phyloP scores from a whole-genome alignment of 2,329 filamentous ascomycete genomes.

The Fusarium fujikuroi region DNA sequence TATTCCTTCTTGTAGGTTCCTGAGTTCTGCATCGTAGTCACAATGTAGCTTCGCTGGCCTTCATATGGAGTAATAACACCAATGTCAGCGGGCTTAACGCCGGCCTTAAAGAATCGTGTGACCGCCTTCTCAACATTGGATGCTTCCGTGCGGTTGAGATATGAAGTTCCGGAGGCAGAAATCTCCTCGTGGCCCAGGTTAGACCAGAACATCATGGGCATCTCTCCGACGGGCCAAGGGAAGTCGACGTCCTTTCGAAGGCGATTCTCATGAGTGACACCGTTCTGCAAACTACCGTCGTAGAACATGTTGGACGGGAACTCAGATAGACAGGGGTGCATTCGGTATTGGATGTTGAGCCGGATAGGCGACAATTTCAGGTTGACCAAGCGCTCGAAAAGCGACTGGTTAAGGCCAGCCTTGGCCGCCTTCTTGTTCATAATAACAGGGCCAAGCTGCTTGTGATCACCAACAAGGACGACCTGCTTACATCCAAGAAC shows the following conservation, averaged over 20 bases:
- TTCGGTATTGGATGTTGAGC: constrained; percentile 96
- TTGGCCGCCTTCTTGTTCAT: constrained; percentile 99
- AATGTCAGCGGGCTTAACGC: constrained; percentile 92
- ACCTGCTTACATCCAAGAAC: constrained; percentile 98
- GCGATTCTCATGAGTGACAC: constrained; percentile 88
- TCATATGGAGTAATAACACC: constrained; percentile 99
- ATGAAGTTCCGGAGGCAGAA: constrained; percentile 95
- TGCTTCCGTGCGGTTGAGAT: constrained; percentile 96
- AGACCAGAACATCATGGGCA: constrained; percentile 99
- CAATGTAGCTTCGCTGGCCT: constrained; percentile 96
- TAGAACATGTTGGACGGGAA: constrained; percentile 99
- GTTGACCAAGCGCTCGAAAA: constrained; percentile 95
- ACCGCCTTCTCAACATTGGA: constrained; percentile 99
- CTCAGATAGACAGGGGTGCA: constrained; percentile 97
- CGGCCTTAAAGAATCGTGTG: constrained; percentile 98
- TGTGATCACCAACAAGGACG: constrained; percentile 97
- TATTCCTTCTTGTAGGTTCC: constrained; percentile 98
- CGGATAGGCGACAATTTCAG: constrained; percentile 91
- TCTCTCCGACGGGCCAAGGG: constrained; percentile 93
- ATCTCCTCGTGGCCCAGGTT: constrained; percentile 98
- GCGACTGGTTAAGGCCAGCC: constrained; percentile 95
- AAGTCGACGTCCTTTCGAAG: constrained; percentile 95
- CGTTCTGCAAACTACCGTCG: constrained; percentile 95
- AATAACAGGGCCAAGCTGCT: constrained; percentile 96
- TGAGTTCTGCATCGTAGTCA: constrained; percentile 98